A percentile compares a stretch with the other conserved stretches of the same genome.
Conservation (phyloP, 176 grass and related monocot genomes). For the Elaeis guineensis region DNA sequence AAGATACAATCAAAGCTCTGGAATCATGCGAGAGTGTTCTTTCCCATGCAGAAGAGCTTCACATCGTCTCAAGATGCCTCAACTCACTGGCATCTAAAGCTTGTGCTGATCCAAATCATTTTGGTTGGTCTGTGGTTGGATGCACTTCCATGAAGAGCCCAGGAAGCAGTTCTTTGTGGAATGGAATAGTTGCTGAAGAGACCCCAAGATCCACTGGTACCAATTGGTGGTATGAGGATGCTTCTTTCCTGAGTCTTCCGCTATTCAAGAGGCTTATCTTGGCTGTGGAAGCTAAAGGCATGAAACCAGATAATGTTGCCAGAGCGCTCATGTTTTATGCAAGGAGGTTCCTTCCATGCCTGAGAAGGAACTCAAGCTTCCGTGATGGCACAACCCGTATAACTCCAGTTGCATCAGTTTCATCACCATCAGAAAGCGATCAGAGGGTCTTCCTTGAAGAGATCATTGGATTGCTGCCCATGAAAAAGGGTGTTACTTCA, state of each 20-base stretch:
- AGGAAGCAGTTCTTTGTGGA: slow-evolving; percentile 40
- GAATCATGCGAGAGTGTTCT: slow-evolving; percentile 67
- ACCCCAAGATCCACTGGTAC: slow-evolving; percentile 20
- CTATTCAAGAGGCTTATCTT: slow-evolving; percentile 79
- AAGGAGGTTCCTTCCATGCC: slow-evolving; percentile 41
- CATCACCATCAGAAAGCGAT: slow-evolving; percentile 44
- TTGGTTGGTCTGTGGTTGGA: background rate
- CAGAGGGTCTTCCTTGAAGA: slow-evolving; percentile 88
- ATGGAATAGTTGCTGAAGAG: slow-evolving; percentile 41
- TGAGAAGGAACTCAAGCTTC: slow-evolving; percentile 55
- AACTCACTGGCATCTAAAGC: slow-evolving; percentile 56
- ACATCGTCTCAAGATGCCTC: slow-evolving; percentile 64
- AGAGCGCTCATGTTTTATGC: slow-evolving; percentile 62
- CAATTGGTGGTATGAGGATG: slow-evolving; percentile 83
- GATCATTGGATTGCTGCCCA: slow-evolving; percentile 70
- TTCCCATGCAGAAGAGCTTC: slow-evolving; percentile 44
- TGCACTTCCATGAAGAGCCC: slow-evolving; percentile 6
- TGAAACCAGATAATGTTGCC: slow-evolving; percentile 53
- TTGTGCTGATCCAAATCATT: slow-evolving; percentile 1
- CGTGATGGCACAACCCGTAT: slow-evolving; percentile 31
- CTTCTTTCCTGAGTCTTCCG: slow-evolving; percentile 54
- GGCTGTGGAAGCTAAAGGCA: slow-evolving; percentile 53
- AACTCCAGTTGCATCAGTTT: slow-evolving; percentile 33
- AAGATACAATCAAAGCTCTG: slow-evolving; percentile 72
- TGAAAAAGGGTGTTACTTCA: slow-evolving; percentile 59